A percentile compares a stretch with the other conserved stretches of the same genome.
Conservation (phyloP, 345 rosid species). For the Eucalyptus melliodora region DNA sequence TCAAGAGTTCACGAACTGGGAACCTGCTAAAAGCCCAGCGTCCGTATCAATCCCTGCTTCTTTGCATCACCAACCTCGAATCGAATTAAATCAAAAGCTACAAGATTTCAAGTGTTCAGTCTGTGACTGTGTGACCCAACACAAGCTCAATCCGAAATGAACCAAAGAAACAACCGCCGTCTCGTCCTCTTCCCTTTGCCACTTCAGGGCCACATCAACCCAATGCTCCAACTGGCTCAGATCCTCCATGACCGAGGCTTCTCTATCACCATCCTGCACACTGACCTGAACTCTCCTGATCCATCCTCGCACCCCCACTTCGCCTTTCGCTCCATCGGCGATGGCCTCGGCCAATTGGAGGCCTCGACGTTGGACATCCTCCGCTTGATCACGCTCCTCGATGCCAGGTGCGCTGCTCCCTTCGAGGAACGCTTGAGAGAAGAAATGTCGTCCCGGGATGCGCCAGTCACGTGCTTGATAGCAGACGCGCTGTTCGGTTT, state of each 20-base stretch:
- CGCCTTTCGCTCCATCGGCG: constrained; percentile 10
- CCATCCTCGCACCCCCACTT: constrained; percentile 13
- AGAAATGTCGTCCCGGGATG: background rate
- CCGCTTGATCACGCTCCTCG: background rate
- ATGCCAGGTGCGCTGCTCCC: background rate
- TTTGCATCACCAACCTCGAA: background rate
- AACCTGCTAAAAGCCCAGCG: background rate
- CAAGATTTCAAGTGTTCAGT: background rate
- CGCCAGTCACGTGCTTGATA: constrained; percentile 6
- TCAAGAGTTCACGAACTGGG: background rate
- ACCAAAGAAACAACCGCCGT: constrained; percentile 1
- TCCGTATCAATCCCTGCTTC: background rate
- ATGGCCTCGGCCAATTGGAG: background rate
- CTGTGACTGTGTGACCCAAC: background rate
- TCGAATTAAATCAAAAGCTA: background rate
- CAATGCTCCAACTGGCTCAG: constrained; percentile 22
- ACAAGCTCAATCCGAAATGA: background rate
- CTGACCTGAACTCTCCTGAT: constrained; percentile 10
- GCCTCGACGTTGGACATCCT: background rate
- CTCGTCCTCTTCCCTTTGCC: constrained; percentile 11
- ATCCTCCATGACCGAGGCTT: constrained; percentile 18
- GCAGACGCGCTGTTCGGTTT: constrained; percentile 7
- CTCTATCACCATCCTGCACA: constrained; percentile 16
- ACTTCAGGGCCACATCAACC: constrained; percentile 17
- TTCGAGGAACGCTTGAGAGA: constrained; percentile 10